These are phyloP conservation scores for Actinidia polygama DNA, from an alignment of 179 eudicot genomes.

Conservation along the genomic window DNA sequence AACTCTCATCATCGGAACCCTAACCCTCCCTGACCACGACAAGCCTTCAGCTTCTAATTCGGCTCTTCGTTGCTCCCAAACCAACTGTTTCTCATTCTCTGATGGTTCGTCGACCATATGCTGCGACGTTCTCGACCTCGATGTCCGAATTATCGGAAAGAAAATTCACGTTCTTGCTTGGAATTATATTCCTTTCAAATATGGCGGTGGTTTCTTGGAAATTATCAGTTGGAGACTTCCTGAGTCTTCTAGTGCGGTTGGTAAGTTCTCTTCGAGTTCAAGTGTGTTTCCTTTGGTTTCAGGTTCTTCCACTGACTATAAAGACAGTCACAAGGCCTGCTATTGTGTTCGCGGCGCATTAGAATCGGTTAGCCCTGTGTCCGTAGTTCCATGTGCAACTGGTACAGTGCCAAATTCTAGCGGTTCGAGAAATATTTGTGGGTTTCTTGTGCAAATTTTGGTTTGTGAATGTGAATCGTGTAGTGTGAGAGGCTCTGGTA, in stretches of 20 bases:
- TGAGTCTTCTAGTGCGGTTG: slow-evolving; percentile 3
- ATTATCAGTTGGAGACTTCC: slow-evolving; percentile 62
- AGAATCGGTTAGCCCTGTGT: slow-evolving; percentile 71
- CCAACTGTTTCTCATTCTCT: slow-evolving; percentile 60
- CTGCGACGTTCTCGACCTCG: slow-evolving; percentile 68
- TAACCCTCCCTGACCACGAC: slow-evolving; percentile 38
- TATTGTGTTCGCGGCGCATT: slow-evolving; percentile 49
- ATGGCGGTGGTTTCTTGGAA: slow-evolving; percentile 65
- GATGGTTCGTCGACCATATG: slow-evolving; percentile 56
- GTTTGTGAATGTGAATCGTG: slow-evolving; percentile 62
- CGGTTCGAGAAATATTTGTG: slow-evolving; percentile 32
- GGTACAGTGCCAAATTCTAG: background rate
- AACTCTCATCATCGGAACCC: slow-evolving; percentile 59
- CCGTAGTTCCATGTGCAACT: slow-evolving; percentile 48
- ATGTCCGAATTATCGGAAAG: slow-evolving; percentile 46
- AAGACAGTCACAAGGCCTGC: slow-evolving; percentile 34
- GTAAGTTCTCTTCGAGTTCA: slow-evolving; percentile 7
- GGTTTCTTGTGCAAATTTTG: slow-evolving; percentile 62
- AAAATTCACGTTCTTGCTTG: slow-evolving; percentile 59
- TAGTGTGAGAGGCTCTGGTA: slow-evolving; percentile 21
- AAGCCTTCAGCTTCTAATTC: slow-evolving; percentile 26
- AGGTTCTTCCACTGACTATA: slow-evolving; percentile 21
- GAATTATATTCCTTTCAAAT: slow-evolving; percentile 76
- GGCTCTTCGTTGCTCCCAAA: slow-evolving; percentile 19
- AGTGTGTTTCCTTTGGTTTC: slow-evolving; percentile 35